Evolutionary conservation across 495 filamentous ascomycete species (phyloP), one percentile per base, ranked within the genome.

Genomic region (Talaromyces thailandensis): DNA sequence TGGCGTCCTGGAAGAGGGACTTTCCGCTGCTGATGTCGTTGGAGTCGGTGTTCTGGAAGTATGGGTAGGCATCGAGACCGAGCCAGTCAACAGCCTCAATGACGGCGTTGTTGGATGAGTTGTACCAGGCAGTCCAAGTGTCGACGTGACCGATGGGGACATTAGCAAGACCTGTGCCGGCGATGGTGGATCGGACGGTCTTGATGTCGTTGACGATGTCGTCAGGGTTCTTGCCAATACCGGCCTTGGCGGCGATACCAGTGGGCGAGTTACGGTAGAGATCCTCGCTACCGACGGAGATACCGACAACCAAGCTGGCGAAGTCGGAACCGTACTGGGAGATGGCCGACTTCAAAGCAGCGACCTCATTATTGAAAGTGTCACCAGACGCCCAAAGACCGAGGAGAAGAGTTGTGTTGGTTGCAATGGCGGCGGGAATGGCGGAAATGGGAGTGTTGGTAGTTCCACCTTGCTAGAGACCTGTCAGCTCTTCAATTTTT

Each of bases 281-380:
- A 73, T 95, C 89, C 82, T 96, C 93, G 71, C 85, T 90, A 62
- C 91, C 93, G 60, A 96, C 90, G 4, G 92, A 93, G 78, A 96
- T 93, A 75, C 90, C 92, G 60, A 81, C 87, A 35, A 96, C 83
- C 50, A 88, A 76, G 62, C 79, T 73, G 65, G 80, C 75, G 70
- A 95, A 84, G 25, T 71, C 69, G 4, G 75, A 71, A 24, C 88
- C 88, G 70, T 91, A 90, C 60, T 82, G 73, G 43, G 64, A 43
- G 69, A 88, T 88, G 67, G 87, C 86, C 31, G 74, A 70, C 70
- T 78, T 80, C 55, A 94, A 81, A 12, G 90, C 90, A 12, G 79
- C 68, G 29, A 93, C 72, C 70, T 94, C 88, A 69, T 86, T 87
- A 70, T 77, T 72, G 66, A 95, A 82, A 63, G 83, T 77, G 43